A percentile compares a stretch with the other conserved stretches of the same genome.
Evolutionary conservation across 2,329 filamentous ascomycete genomes (phyloP).

Genomic region (Colletotrichum shisoi): DNA sequence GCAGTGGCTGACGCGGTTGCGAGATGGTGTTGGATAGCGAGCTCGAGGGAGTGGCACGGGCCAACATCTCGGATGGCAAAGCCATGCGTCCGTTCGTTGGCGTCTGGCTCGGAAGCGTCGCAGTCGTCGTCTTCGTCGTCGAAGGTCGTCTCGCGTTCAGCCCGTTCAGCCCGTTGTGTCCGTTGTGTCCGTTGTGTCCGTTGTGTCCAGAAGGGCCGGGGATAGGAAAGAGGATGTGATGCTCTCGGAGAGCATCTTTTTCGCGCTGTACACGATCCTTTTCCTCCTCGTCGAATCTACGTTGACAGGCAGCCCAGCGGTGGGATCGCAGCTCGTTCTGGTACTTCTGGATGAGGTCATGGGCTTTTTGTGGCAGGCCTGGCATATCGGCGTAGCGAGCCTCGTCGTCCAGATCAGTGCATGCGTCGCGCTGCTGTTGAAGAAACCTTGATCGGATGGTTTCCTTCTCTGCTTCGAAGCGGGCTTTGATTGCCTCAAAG

Average conservation of each 20-base stretch:
- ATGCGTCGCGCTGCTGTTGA: constrained; percentile 20
- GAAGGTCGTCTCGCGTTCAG: constrained; percentile 3
- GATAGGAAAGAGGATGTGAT: constrained; percentile 26
- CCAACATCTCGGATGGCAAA: neutral
- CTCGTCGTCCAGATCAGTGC: constrained; percentile 28
- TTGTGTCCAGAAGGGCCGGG: neutral
- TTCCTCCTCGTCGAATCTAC: neutral
- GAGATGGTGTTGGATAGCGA: neutral
- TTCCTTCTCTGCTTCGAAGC: constrained; percentile 29
- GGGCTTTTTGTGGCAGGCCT: constrained; percentile 1
- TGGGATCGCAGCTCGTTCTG: constrained; percentile 28
- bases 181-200: neutral
- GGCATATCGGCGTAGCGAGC: constrained; percentile 7
- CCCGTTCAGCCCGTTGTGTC: neutral
- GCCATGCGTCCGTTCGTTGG: neutral
- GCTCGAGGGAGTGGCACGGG: neutral
- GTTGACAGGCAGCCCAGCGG: constrained; percentile 24
- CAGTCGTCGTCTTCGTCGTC: neutral
- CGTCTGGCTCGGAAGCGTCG: neutral
- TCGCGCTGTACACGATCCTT: constrained; percentile 11
- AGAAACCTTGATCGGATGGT: constrained; percentile 8
- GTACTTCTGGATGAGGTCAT: constrained; percentile 25
- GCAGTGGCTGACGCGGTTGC: neutral
- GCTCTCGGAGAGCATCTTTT: constrained; percentile 18
- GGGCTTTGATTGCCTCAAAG: constrained; percentile 16